phyloP scores from a whole-genome alignment of 2,329 filamentous ascomycete species.

The Aspergillus persii region DNA sequence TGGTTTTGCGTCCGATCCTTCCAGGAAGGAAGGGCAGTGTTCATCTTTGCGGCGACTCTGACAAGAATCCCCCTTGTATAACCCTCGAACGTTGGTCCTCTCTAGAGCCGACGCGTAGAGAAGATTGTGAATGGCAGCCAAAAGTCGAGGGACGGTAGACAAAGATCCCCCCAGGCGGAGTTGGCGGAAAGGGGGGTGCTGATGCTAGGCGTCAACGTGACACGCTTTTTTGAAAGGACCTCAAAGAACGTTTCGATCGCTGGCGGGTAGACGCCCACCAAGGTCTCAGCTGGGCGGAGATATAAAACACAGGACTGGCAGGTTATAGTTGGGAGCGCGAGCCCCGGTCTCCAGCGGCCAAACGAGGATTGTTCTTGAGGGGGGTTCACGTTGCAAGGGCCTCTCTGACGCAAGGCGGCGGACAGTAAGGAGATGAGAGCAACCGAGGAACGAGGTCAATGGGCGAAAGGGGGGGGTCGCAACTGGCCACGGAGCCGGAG shows the following conservation, averaged over 20 bases:
- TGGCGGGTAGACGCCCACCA: slow-evolving; percentile 13
- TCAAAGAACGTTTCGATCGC: slow-evolving; percentile 15
- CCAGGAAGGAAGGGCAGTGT: slow-evolving; percentile 42
- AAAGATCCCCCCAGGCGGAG: slow-evolving; percentile 7
- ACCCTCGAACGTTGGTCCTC: slow-evolving; percentile 5
- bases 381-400: slow-evolving; percentile 31
- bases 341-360: slow-evolving; percentile 26
- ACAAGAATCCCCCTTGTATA: slow-evolving; percentile 17
- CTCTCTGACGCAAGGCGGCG: slow-evolving; percentile 30
- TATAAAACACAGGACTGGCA: slow-evolving; percentile 10
- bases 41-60: slow-evolving; percentile 32
- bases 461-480: slow-evolving; percentile 14
- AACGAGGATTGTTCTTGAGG: slow-evolving; percentile 18
- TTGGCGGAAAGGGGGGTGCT: slow-evolving; percentile 17
- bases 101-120: background rate
- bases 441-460: slow-evolving; percentile 18
- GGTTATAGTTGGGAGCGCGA: slow-evolving; percentile 10
- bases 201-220: slow-evolving; percentile 19
- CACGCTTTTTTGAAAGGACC: background rate
- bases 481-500: slow-evolving; percentile 26
- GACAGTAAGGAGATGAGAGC: slow-evolving; percentile 24
- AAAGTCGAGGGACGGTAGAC: background rate
- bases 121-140: background rate
- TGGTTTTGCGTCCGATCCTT: slow-evolving; percentile 46
- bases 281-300: slow-evolving; percentile 10